Evolutionary conservation across 352 stramenopile genomes (phyloP), one percentile per base, ranked within the genome.

Genomic region (Globisporangium yorkense): DNA sequence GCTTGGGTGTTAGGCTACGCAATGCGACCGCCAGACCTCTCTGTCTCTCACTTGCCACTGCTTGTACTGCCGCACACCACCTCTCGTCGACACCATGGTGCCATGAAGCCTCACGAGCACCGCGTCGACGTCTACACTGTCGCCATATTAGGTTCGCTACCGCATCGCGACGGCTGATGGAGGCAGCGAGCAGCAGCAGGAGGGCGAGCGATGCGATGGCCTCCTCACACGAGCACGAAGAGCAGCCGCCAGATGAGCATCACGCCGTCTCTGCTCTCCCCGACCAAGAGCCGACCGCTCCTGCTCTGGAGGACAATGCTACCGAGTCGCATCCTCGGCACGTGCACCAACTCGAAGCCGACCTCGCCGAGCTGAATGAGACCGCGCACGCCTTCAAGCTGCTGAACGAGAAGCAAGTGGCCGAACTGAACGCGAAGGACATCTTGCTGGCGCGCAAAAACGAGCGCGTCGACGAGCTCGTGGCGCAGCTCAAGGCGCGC

Each of bases 381-480:
- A 57, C 63, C 2, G 45, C 59, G 10, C 61, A 67, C 53, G 47
- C 61, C 13, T 66, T 73, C 60, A 89, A 89, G 64, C 62, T 88
- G 12, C 62, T 76, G 0, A 57, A 70, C 16, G 80, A 89, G 56
- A 77, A 84, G 57, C 80, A 87, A 51, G 65, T 56, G 5, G 80
- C 80, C 0, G 77, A 85, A 61, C 64, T 89, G 46, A 88, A 89
- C 51, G 74, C 77, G 0, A 89, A 88, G 51, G 75, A 88, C n/a
- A 15, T 89, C 27, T 40, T 89, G 27, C 67, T 89, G 5, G 47
- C 67, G 6, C 65, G 77, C 5, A 89, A 89, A 50, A 71, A 64
- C 13, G 77, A 89, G 49, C 75, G 75, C 39, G 78, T 89, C 18
- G 74, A 88, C 7, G 75, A 89, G 50, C 57, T 89, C 10, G 24